These are phyloP conservation scores for Cercophora newfieldiana DNA, from an alignment of 495 filamentous ascomycete genomes.

Conservation along the genomic window DNA sequence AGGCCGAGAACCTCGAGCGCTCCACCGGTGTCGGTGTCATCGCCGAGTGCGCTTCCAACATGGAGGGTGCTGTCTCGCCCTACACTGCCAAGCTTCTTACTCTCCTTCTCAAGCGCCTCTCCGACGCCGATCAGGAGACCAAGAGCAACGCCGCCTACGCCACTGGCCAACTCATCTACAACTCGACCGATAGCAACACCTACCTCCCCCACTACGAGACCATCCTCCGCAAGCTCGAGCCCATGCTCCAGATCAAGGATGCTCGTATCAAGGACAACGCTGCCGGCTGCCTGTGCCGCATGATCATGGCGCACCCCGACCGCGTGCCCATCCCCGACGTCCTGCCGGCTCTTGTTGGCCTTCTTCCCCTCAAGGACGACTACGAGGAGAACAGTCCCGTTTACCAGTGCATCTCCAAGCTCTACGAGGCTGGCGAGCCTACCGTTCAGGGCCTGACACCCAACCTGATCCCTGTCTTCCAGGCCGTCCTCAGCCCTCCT, in stretches of 20 bases:
- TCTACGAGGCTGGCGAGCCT: conserved; percentile 74
- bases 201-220: conserved; percentile 71
- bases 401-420: conserved; percentile 79
- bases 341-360: conserved; percentile 72
- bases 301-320: conserved; percentile 83
- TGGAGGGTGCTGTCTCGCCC: conserved; percentile 74
- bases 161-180: conserved; percentile 75
- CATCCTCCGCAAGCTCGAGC: conserved; percentile 82
- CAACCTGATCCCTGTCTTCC: conserved; percentile 74
- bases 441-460: conserved; percentile 76
- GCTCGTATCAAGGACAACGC: conserved; percentile 89
- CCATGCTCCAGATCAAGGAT: conserved; percentile 70
- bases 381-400: conserved; percentile 95
- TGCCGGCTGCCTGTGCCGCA: conserved; percentile 85
- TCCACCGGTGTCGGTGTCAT: conserved; percentile 86
- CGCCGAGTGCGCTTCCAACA: conserved; percentile 86
- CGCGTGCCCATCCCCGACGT: conserved; percentile 77
- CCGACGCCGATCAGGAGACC: conserved; percentile 87
- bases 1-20: conserved; percentile 76
- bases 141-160: conserved; percentile 94
- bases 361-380: conserved; percentile 89
- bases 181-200: conserved; percentile 69
- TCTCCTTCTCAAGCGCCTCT: conserved; percentile 80
- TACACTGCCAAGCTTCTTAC: conserved; percentile 75
- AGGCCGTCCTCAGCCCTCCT: conserved; percentile 74